These are phyloP conservation scores for Alternaria postmessia DNA, from an alignment of 2,329 filamentous ascomycete genomes.

Conservation along the genomic window DNA sequence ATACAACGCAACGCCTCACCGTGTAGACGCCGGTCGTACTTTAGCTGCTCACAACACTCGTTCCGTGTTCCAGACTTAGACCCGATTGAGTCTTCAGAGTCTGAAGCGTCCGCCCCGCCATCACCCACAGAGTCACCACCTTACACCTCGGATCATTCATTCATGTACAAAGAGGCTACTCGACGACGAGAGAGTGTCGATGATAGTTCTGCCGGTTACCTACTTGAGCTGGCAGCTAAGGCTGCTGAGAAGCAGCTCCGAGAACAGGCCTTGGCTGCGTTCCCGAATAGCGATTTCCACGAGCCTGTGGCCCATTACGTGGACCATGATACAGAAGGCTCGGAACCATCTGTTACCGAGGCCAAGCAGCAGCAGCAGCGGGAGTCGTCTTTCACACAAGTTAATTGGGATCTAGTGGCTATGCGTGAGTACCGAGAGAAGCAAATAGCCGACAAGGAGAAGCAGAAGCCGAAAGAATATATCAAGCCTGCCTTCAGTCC, in stretches of 20 bases:
- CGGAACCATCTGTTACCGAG: slow-evolving; percentile 30
- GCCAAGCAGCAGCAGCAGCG: slow-evolving; percentile 50
- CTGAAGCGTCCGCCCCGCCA: slow-evolving; percentile 57
- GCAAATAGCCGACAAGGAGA: slow-evolving; percentile 51
- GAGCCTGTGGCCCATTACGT: slow-evolving; percentile 77
- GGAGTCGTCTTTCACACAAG: slow-evolving; percentile 70
- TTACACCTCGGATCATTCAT: slow-evolving; percentile 58
- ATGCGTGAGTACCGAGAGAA: slow-evolving; percentile 81
- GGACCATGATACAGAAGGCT: slow-evolving; percentile 63
- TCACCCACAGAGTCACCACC: slow-evolving; percentile 58
- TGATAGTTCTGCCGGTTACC: slow-evolving; percentile 76
- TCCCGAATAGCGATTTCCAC: slow-evolving; percentile 74
- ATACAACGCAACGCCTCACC: slow-evolving; percentile 47
- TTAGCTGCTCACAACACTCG: slow-evolving; percentile 59
- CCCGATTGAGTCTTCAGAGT: slow-evolving; percentile 68
- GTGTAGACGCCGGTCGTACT: slow-evolving; percentile 43
- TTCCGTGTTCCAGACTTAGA: slow-evolving; percentile 69
- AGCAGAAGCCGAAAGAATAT: slow-evolving; percentile 28
- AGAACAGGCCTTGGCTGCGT: slow-evolving; percentile 78
- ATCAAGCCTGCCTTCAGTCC: slow-evolving; percentile 33
- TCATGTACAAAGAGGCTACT: slow-evolving; percentile 61
- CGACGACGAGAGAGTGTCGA: slow-evolving; percentile 73
- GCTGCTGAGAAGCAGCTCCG: slow-evolving; percentile 82
- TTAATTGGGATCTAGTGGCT: slow-evolving; percentile 78
- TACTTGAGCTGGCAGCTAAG: slow-evolving; percentile 80